Evolutionary conservation across 1,284 basidiomycete species (phyloP).

Genomic region (Naganishia albida): DNA sequence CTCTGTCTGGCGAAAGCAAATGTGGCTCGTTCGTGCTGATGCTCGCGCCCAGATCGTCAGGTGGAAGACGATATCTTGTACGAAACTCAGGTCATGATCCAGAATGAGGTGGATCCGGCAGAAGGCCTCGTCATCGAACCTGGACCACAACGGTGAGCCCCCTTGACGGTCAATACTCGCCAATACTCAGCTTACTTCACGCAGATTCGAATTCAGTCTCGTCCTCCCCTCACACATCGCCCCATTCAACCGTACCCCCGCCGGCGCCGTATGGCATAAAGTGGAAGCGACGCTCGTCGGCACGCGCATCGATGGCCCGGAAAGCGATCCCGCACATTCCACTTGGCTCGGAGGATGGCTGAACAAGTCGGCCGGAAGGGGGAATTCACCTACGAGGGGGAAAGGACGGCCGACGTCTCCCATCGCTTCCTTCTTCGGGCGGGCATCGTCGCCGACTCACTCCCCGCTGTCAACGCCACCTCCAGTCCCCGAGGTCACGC

Average conservation of each 20-base stretch:
- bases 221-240: slow-evolving; percentile 25
- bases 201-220: slow-evolving; percentile 34
- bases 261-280: slow-evolving; percentile 31
- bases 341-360: slow-evolving; percentile 26
- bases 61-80: slow-evolving; percentile 31
- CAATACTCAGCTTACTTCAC: neutral
- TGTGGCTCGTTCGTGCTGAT: too few relatives aligned
- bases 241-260: slow-evolving; percentile 29
- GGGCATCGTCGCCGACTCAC: slow-evolving; percentile 14
- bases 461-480: neutral
- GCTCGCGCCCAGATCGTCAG: neutral
- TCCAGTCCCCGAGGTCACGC: neutral
- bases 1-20: neutral
- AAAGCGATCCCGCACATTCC: neutral
- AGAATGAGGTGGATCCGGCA: slow-evolving; percentile 15
- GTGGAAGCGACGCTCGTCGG: slow-evolving; percentile 32
- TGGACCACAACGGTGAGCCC: slow-evolving; percentile 26
- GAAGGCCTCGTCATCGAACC: slow-evolving; percentile 28
- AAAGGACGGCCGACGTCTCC: slow-evolving; percentile 14
- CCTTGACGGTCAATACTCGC: neutral
- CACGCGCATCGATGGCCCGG: neutral
- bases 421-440: slow-evolving; percentile 20
- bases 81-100: slow-evolving; percentile 20
- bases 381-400: slow-evolving; percentile 5
- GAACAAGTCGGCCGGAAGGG: slow-evolving; percentile 15